Base-by-base conservation (phyloP, 257 asterid genomes). In the Nicotiana tomentosiformis region DNA sequence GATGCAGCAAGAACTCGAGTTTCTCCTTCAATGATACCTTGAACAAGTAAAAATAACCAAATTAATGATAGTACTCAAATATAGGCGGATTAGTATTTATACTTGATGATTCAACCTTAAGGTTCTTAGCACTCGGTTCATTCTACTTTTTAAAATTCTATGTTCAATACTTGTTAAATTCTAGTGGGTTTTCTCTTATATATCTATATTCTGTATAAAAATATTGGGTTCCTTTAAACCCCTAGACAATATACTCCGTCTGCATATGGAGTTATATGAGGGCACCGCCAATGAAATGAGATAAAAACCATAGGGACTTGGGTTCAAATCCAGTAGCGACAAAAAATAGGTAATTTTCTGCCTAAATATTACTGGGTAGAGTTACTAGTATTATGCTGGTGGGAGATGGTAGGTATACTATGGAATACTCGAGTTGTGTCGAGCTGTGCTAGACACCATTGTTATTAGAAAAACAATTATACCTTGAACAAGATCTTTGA, bases 21-120 rank as follows among this genome's bases (percentile, higher is more conserved):
- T 85, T 93, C 97, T 0, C 97, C 97, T 62, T 90, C 97, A 49
- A 93, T 91, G n/a, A 93, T 77, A 3, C 97, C 95, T 88, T 90
- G 85, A 3, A 89, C 92, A 11, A 91, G 91, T 32, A 1, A n/a
- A 5, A 2, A 51, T 26, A 15, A 8, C 43, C 80, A 74, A 49
- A 74, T 74, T 15, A 74, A 3, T 51, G 49, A 39, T 39, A 39
- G 46, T 7, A 1, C 10, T 39, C 49, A 39, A 39, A 39, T 39
- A 39, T 39, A 39, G 49, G 49, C 2, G 10, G 49, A 39, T 7
- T 39, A 39, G 7, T 39, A 39, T 39, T 39, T 39, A 39, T 7
- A 39, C 0, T 7, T 39, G 49, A 39, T 7, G 49, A 7, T 39
- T 39, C 49, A 39, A 39, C 49, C 49, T 39, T 39, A 39, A 39